Percentiles rank a stretch among this genome's conserved stretches.
phyloP scores from a whole-genome alignment of 306 rosid genomes.

The Lathyrus aphaca region DNA sequence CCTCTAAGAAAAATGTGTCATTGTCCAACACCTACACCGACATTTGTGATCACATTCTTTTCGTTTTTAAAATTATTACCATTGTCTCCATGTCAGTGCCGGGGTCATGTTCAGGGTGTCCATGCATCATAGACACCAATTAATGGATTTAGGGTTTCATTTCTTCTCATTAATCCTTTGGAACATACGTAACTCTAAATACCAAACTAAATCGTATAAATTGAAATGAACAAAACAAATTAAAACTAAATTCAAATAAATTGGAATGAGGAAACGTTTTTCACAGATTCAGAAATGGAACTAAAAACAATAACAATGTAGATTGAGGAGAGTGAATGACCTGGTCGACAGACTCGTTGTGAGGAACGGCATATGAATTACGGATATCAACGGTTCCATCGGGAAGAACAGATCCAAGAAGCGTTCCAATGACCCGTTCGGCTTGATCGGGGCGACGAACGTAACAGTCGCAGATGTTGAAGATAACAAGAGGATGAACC shows the following conservation, averaged over 20 bases:
- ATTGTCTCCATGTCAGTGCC: too few species aligned
- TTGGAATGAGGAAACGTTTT: not conserved
- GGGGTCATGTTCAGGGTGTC: too few species aligned
- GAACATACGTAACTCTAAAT: too few species aligned
- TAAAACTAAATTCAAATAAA: not conserved
- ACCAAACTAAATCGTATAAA: too few species aligned
- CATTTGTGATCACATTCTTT: too few species aligned
- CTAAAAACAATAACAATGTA: not conserved
- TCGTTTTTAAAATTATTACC: too few species aligned
- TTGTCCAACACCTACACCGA: too few species aligned
- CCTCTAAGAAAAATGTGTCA: too few species aligned
- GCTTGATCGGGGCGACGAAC: constrained; percentile 92
- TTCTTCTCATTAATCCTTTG: too few species aligned
- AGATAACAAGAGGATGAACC: constrained; percentile 83
- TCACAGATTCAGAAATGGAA: not conserved
- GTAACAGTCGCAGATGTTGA: constrained; percentile 87
- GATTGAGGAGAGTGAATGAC: constrained; percentile 37
- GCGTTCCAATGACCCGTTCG: constrained; percentile 92
- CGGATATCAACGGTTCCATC: constrained; percentile 87
- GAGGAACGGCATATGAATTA: constrained; percentile 95
- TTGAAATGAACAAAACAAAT: not conserved
- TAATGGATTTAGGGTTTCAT: too few species aligned
- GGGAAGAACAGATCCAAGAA: constrained; percentile 75
- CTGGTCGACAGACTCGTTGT: constrained; percentile 81
- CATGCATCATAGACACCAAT: too few species aligned